Evolutionary conservation across 2,329 filamentous ascomycete species (phyloP), one percentile per base, ranked within the genome.

Genomic region (Aspergillus sp.): DNA sequence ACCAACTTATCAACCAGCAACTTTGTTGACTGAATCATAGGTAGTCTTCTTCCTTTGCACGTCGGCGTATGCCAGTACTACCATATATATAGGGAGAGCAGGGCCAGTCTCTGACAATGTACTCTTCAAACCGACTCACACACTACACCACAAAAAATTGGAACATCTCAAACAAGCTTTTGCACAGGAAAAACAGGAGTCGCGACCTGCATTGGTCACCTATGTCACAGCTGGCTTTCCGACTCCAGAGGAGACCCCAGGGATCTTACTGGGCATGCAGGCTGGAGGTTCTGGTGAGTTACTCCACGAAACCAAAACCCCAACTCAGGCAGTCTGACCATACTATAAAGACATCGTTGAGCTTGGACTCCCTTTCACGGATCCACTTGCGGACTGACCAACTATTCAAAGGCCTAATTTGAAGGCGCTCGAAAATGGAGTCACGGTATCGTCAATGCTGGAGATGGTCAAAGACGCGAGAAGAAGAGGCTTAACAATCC

Each of bases 211-310:
- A 40, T 80, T 97, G 55, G 88, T 97, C 61, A 91, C 92, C 14
- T 97, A 96, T 79, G 90, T 96, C 69, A 97, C 93, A 22, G 91
- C 93, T 53, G 94, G 93, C 47, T 97, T 85, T 69, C 94, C 94
- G 16, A 88, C 82, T 32, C 79, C 86, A 16, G 81, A 87, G 60
- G 85, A 88, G 63, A 95, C 90, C 2, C 83, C 88, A 36, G 83
- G 89, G 66, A 86, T 96, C 59, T 79, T 97, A 67, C 77, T 97
- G 57, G 88, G 83, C 43, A 88, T 97, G 85, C 88, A 97, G 76
- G 88, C 85, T 67, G 94, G 93, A 65, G 93, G 94, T 58, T 85
- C 91, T 63, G 89, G 89, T 92, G 76, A 62, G 79, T 47, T 33
- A 45, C 43, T 16, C n/a, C 1, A 16, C 3, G 1, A 20, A 41